phyloP scores from a whole-genome alignment of 805 yeast genomes.

The Candida railenensis region DNA sequence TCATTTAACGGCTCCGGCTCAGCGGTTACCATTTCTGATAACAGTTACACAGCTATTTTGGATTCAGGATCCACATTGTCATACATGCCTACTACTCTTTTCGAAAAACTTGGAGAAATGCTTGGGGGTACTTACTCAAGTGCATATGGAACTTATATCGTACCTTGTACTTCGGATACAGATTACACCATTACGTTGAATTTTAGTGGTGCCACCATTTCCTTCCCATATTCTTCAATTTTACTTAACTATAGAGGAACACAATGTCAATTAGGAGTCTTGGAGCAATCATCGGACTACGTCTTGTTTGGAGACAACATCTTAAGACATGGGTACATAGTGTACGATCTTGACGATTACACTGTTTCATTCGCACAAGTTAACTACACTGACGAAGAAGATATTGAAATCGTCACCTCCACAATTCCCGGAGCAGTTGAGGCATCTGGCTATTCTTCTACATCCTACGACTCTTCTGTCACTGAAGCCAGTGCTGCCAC shows the following conservation, averaged over 20 bases:
- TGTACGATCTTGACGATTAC: constrained; percentile 58
- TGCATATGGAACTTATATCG: constrained; percentile 42
- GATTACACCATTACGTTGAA: constrained; percentile 39
- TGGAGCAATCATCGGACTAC: constrained; percentile 15
- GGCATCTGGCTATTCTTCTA: constrained; percentile 47
- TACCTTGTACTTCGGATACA: constrained; percentile 37
- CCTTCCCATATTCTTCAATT: constrained; percentile 44
- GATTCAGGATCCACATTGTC: constrained; percentile 38
- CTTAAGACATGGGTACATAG: constrained; percentile 61
- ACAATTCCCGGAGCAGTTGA: constrained; percentile 51
- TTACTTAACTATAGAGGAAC: constrained; percentile 15
- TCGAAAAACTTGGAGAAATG: constrained; percentile 33
- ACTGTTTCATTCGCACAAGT: constrained; percentile 53
- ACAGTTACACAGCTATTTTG: constrained; percentile 23
- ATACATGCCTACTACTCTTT: constrained; percentile 42
- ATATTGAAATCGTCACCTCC: constrained; percentile 46
- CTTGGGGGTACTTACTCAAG: constrained; percentile 42
- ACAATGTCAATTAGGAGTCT: constrained; percentile 27
- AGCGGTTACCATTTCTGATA: constrained; percentile 14
- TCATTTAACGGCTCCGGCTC: constrained; percentile 11
- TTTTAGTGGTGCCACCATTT: constrained; percentile 58
- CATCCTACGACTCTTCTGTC: constrained; percentile 14
- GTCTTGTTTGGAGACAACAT: constrained; percentile 65
- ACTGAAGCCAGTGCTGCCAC: constrained; percentile 4
- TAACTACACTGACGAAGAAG: constrained; percentile 25